A percentile compares a stretch with the other conserved stretches of the same genome.
Evolutionary conservation across 2,329 filamentous ascomycete species (phyloP).

Genomic region (Curvularia spicifera): DNA sequence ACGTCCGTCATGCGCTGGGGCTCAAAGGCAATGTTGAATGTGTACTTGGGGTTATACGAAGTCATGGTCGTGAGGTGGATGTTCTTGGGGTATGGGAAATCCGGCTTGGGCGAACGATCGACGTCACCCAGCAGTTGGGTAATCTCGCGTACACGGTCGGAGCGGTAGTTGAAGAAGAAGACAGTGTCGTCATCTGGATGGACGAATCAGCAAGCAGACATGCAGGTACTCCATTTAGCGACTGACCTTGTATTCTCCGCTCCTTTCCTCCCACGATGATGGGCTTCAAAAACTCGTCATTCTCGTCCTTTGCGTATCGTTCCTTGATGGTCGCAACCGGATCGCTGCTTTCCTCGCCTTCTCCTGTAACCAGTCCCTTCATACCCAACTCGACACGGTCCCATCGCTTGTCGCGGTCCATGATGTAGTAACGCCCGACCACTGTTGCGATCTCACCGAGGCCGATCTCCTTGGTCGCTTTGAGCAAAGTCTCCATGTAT

Average conservation of each 20-base stretch:
- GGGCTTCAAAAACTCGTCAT: constrained; percentile 96
- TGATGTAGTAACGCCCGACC: constrained; percentile 95
- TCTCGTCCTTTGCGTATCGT: constrained; percentile 86
- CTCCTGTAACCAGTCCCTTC: constrained; percentile 82
- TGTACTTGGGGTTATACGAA: constrained; percentile 94
- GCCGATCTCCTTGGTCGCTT: constrained; percentile 81
- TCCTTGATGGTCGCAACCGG: constrained; percentile 86
- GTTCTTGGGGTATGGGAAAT: constrained; percentile 94
- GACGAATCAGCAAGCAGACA: constrained; percentile 36
- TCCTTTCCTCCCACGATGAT: constrained; percentile 93
- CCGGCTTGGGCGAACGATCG: constrained; percentile 86
- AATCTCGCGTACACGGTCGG: constrained; percentile 94
- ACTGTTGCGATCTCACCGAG: constrained; percentile 88
- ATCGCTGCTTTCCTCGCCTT: constrained; percentile 85
- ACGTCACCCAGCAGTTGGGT: constrained; percentile 91
- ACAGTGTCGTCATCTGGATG: constrained; percentile 81
- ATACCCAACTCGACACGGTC: constrained; percentile 89
- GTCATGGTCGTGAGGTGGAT: constrained; percentile 94
- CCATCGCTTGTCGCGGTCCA: constrained; percentile 99
- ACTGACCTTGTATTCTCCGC: constrained; percentile 77
- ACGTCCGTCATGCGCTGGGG: constrained; percentile 98
- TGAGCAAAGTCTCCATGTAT: constrained; percentile 86
- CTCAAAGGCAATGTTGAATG: constrained; percentile 89
- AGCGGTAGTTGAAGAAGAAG: constrained; percentile 99
- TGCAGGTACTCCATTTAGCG: constrained; percentile 32